Percentiles rank a stretch among this genome's conserved stretches.
These are phyloP conservation scores for Ophiostoma himal-ulmi DNA, from an alignment of 2,329 filamentous ascomycete species.

Conservation along the genomic window DNA sequence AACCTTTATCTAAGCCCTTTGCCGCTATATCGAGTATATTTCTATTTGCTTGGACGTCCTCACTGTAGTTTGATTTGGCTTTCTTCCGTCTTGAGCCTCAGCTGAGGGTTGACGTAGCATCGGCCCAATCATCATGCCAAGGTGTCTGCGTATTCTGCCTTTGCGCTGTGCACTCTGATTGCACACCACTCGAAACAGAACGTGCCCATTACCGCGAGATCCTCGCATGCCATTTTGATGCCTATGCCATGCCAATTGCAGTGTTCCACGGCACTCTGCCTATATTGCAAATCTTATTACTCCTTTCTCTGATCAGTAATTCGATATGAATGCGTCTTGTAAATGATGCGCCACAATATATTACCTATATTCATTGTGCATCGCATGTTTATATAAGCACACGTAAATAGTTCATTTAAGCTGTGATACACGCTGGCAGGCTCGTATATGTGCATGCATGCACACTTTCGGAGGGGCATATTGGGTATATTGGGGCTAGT, in stretches of 20 bases:
- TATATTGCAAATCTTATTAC: conserved; percentile 7
- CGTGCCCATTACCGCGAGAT: not conserved
- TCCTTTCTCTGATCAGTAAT: not conserved
- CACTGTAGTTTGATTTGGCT: not conserved
- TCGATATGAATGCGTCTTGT: not conserved
- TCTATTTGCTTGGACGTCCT: not conserved
- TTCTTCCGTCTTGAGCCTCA: conserved; percentile 1
- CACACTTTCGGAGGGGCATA: conserved; percentile 8
- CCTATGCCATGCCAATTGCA: not conserved
- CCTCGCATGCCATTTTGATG: not conserved
- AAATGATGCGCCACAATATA: not conserved
- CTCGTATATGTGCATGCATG: conserved; percentile 8
- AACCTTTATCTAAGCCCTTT: no score
- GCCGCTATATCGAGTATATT: not conserved
- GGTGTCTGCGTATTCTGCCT: not conserved
- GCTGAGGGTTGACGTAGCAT: conserved; percentile 3
- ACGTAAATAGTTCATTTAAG: not conserved
- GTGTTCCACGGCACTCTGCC: conserved; percentile 4
- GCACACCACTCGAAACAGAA: not conserved
- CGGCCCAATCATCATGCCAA: not conserved
- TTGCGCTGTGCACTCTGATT: not conserved
- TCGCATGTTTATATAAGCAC: not conserved
- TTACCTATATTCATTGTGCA: not conserved
- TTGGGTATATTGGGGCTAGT: not conserved
- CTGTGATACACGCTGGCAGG: not conserved